Evolutionary conservation across 225 moss, liverwort and hornwort species (phyloP).

Genomic region (Sphagnum contortum): DNA sequence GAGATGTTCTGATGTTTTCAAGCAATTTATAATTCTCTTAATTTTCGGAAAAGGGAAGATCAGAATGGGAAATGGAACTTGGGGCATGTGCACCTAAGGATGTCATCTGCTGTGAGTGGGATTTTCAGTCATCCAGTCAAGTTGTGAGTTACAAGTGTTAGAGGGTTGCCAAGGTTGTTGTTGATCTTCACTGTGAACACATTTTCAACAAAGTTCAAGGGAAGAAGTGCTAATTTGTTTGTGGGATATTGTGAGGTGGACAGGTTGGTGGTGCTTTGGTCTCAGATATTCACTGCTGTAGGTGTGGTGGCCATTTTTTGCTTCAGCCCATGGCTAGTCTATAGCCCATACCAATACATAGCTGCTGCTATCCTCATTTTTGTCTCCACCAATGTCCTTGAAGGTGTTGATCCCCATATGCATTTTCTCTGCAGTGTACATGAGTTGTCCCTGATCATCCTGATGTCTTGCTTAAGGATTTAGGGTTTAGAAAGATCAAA

Average conservation of each 20-base stretch:
- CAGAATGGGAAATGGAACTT: too few species aligned
- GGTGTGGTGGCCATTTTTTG: slow-evolving; percentile 34
- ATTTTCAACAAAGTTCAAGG: background rate
- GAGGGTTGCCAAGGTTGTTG: background rate
- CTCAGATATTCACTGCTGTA: slow-evolving; percentile 41
- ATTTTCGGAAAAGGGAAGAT: too few species aligned
- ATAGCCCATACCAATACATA: slow-evolving; percentile 44
- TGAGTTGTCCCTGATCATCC: too few species aligned
- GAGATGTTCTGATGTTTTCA: too few species aligned
- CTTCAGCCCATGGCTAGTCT: slow-evolving; percentile 28
- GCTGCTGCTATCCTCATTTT: slow-evolving; percentile 46
- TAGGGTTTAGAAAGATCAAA: background rate
- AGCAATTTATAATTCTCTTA: too few species aligned
- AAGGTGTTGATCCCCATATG: slow-evolving; percentile 16
- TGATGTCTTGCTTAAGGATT: background rate
- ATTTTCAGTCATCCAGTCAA: background rate
- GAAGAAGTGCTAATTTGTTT: background rate
- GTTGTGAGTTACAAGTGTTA: background rate
- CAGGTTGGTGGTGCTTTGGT: slow-evolving; percentile 56
- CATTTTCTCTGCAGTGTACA: too few species aligned
- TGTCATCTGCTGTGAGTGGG: background rate
- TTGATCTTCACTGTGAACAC: background rate
- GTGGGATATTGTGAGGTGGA: background rate
- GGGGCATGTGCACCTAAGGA: too few species aligned
- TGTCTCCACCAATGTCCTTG: slow-evolving; percentile 56